A percentile compares a stretch with the other conserved stretches of the same genome.
These are phyloP conservation scores for Paramecium pentaurelia DNA, from an alignment of 73 alveolate species.

Conservation along the genomic window DNA sequence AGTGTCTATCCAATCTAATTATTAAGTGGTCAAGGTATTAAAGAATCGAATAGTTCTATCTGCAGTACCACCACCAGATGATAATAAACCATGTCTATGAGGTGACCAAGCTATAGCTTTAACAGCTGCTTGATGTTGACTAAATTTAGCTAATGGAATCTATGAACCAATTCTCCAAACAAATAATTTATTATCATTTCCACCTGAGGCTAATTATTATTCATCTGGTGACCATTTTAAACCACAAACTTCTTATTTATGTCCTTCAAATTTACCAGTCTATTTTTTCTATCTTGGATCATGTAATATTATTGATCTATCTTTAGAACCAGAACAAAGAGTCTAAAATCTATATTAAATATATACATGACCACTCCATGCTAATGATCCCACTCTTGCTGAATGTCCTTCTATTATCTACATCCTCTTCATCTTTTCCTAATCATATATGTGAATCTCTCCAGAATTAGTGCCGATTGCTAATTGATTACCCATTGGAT, in stretches of 20 bases:
- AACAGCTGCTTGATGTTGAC: conserved; percentile 94
- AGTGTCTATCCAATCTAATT: conserved; percentile 80
- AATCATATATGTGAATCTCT: conserved; percentile 82
- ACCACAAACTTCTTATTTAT: conserved; percentile 93
- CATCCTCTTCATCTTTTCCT: conserved; percentile 68
- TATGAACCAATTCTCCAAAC: conserved; percentile 89
- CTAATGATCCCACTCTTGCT: conserved; percentile 95
- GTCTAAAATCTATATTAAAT: not conserved
- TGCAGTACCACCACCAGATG: conserved; percentile 98
- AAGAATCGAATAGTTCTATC: conserved; percentile 94
- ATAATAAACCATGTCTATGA: conserved; percentile 85
- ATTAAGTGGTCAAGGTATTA: conserved; percentile 85
- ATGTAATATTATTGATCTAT: conserved; percentile 37
- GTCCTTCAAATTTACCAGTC: conserved; percentile 64
- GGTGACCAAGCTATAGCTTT: conserved; percentile 99
- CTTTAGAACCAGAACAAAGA: conserved; percentile 55
- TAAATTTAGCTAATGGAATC: conserved; percentile 65
- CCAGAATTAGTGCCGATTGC: conserved; percentile 66
- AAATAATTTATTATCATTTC: conserved; percentile 97
- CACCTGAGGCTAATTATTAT: conserved; percentile 95
- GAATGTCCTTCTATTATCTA: conserved; percentile 88
- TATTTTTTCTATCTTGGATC: conserved; percentile 48
- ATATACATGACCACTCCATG: conserved; percentile 78
- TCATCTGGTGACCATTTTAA: conserved; percentile 90
- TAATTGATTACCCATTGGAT: conserved; percentile 60